Evolutionary conservation across 768 basidiomycete species (phyloP), one percentile per base, ranked within the genome.

Genomic region (Rhodotorula paludigena): DNA sequence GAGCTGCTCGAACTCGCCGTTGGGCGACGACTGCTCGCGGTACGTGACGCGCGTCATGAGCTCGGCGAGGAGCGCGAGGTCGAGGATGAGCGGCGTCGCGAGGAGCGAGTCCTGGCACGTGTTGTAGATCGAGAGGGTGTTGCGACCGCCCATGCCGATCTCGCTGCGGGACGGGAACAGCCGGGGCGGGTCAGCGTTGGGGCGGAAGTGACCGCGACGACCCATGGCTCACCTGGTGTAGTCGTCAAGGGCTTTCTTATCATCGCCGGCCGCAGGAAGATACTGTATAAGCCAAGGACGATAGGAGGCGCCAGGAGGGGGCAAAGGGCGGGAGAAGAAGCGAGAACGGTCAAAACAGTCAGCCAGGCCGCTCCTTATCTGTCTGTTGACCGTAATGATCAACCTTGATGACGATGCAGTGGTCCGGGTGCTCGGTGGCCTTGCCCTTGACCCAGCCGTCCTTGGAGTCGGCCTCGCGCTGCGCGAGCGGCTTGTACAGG

Each of bases 231-330:
- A n/a, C n/a, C n/a, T 36, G 80, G 92, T 92, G 81, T 97, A 98
- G 82, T 97, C 93, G 80, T 98, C 96, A 82, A 98, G 92, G n/a
- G 93, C 96, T 63, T 91, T 85, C 85, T 97, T 98, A 64, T 89
- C 90, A 81, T 98, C 96, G 45, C 94, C 93, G 38, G 94, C 92
- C 33, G 92, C 90, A 30, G 91, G 92, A 5, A 97, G 88, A 74
- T 57, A 56, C 45, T n/a, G n/a, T n/a, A n/a, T n/a, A n/a, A n/a
- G n/a, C n/a, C n/a, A n/a, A n/a, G n/a, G 48, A 49, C 21, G 54
- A 49, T 53, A 21, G 20, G 28, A 55, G 45, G 33, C 35, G 41
- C 38, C 41, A 73, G 41, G 16, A n/a, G n/a, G n/a, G n/a, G n/a
- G n/a, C n/a, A n/a, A n/a, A n/a, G n/a, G n/a, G n/a, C n/a, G n/a